These are phyloP conservation scores for Leccinum subtestaceum DNA, from an alignment of 768 basidiomycete genomes.

Conservation along the genomic window DNA sequence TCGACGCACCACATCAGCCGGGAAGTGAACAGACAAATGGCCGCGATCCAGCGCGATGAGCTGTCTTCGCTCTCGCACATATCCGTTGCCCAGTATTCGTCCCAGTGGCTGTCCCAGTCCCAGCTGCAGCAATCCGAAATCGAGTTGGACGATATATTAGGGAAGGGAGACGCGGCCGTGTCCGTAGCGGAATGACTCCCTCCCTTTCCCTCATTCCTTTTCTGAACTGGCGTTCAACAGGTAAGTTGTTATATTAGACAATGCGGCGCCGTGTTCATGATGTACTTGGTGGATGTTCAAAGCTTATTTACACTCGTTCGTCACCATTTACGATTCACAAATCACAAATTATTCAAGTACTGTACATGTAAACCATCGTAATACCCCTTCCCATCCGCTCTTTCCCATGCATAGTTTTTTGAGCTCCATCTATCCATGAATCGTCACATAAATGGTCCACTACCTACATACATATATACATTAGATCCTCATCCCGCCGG, in stretches of 20 bases:
- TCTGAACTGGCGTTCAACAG: neutral
- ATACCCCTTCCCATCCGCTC: neutral
- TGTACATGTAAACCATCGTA: neutral
- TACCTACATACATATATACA: neutral
- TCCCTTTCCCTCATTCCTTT: no score
- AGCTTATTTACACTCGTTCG: neutral
- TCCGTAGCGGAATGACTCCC: no score
- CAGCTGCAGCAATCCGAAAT: neutral
- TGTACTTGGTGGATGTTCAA: neutral
- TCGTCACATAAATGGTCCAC: neutral
- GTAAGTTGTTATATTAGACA: neutral
- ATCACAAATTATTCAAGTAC: neutral
- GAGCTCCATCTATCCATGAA: neutral
- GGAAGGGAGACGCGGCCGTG: no score
- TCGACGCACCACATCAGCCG: slow-evolving; percentile 14
- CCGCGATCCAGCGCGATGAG: neutral
- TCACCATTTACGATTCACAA: neutral
- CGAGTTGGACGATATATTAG: neutral
- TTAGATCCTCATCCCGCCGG: slow-evolving; percentile 12
- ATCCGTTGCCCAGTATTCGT: neutral
- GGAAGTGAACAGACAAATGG: slow-evolving; percentile 13
- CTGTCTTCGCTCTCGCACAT: neutral
- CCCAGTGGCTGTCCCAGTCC: neutral
- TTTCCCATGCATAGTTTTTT: no score
- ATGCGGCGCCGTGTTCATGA: neutral